Percentiles rank a stretch among this genome's conserved stretches.
phyloP scores from a whole-genome alignment of 2,329 filamentous ascomycete species.

The Colletotrichum tofieldiae region DNA sequence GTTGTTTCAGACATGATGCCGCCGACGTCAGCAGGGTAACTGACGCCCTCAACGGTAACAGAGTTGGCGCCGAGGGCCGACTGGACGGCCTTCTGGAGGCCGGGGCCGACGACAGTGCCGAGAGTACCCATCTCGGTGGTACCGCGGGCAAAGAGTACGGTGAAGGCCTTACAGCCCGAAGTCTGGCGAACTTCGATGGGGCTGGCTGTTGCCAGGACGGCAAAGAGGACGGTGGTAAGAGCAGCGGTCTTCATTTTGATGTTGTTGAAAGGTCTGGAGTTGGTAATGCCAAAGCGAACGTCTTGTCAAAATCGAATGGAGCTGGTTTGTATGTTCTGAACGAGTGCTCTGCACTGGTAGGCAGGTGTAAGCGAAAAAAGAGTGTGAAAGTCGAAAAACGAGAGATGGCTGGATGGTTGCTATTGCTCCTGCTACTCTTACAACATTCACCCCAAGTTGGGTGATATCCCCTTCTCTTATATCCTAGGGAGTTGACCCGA shows the following conservation, averaged over 20 bases:
- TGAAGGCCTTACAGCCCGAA: slow-evolving; percentile 60
- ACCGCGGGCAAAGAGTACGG: slow-evolving; percentile 70
- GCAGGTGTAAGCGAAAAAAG: slow-evolving; percentile 6
- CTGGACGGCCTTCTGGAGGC: slow-evolving; percentile 63
- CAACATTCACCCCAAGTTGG: not conserved
- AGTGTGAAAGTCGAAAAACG: not conserved
- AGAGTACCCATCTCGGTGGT: slow-evolving; percentile 69
- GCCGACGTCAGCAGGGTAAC: slow-evolving; percentile 62
- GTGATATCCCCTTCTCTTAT: slow-evolving; percentile 27
- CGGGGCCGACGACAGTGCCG: slow-evolving; percentile 64
- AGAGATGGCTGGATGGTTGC: slow-evolving; percentile 11
- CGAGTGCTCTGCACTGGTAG: slow-evolving; percentile 11
- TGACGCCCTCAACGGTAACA: slow-evolving; percentile 68
- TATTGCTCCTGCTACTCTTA: slow-evolving; percentile 11
- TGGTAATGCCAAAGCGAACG: not conserved
- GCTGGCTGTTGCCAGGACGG: slow-evolving; percentile 46
- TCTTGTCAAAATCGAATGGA: slow-evolving; percentile 16
- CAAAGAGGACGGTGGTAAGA: slow-evolving; percentile 48
- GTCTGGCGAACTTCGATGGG: slow-evolving; percentile 38
- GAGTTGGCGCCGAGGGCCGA: slow-evolving; percentile 58
- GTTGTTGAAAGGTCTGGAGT: not conserved
- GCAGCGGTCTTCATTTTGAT: slow-evolving; percentile 54
- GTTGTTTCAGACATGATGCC: slow-evolving; percentile 60
- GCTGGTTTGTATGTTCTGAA: not conserved
- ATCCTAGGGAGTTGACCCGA: not conserved